Base-by-base conservation (phyloP, 805 yeast genomes). In the Priceomyces medius region DNA sequence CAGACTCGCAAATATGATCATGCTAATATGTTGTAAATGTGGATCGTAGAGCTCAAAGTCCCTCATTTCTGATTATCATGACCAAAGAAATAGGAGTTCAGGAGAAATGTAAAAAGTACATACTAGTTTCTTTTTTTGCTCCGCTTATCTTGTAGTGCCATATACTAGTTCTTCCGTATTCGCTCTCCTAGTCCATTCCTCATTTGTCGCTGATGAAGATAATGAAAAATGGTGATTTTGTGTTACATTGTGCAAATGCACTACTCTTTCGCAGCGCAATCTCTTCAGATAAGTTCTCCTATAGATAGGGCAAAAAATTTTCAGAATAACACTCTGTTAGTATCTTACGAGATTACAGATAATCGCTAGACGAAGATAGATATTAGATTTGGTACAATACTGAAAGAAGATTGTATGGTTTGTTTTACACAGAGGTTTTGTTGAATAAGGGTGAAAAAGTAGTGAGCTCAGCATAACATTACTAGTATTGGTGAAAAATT, bases 371-470 rank as follows among this genome's bases (percentile, higher is more conserved):
- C 26, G n/a, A 21, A 13, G 38, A 21, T 35, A 35, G 38, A 35
- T 21, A 13, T 21, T 35, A 35, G 29, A 20, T 35, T 8, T 17
- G 18, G 13, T 35, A 21, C 18, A 16, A 21, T 35, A 35, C 23
- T 19, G 38, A 35, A 35, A 35, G 38, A 35, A 35, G 38, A 35
- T 21, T 35, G 38, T 35, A 35, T n/a, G 38, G 29, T 35, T 35
- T 35, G 38, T 35, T 35, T 35, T 21, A 24, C 8, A 13, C 8
- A 21, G n/a, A 35, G 23, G 16, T 21, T 35, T 20, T 18, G 29
- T 23, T 20, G 38, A 7, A 12, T 12, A 24, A 24, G 28, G 18
- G 38, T 18, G 23, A 23, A 35, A 35, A 23, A 9, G 6, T 12
- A n/a, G n/a, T n/a, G n/a, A 20, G 36, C 21, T 17, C 14, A 10